phyloP scores from a whole-genome alignment of 805 yeast genomes.

The Ogataea neopini region DNA sequence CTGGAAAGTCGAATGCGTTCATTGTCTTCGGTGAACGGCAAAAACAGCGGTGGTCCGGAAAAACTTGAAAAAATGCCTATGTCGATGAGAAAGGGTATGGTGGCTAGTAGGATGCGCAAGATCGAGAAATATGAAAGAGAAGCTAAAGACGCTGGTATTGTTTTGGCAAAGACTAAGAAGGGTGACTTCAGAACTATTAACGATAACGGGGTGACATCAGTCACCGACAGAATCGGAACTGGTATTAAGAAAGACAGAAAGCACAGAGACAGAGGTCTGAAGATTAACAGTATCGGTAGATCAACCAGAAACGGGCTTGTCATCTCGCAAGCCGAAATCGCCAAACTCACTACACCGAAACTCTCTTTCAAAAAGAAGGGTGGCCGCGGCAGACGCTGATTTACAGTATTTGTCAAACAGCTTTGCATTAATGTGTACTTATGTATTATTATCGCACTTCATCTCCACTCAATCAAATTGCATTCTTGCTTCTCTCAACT shows the following conservation, averaged over 20 bases:
- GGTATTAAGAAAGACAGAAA: slow-evolving; percentile 40
- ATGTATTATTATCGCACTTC: background rate
- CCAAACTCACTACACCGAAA: slow-evolving; percentile 36
- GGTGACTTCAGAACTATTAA: slow-evolving; percentile 62
- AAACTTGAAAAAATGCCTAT: slow-evolving; percentile 83
- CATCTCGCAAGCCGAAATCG: slow-evolving; percentile 68
- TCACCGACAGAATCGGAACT: slow-evolving; percentile 54
- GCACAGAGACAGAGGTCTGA: slow-evolving; percentile 73
- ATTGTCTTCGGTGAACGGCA: slow-evolving; percentile 48
- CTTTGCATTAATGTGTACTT: slow-evolving; percentile 5
- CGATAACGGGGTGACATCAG: slow-evolving; percentile 53
- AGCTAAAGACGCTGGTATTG: slow-evolving; percentile 87
- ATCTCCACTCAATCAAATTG: slow-evolving; percentile 25
- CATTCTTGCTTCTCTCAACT: slow-evolving; percentile 53
- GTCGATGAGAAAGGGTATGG: slow-evolving; percentile 83
- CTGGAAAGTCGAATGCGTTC: slow-evolving; percentile 56
- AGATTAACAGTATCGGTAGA: slow-evolving; percentile 73
- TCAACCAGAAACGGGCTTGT: slow-evolving; percentile 78
- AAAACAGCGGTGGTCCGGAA: slow-evolving; percentile 26
- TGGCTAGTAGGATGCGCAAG: slow-evolving; percentile 53
- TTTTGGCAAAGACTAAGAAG: slow-evolving; percentile 69
- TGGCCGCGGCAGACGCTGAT: slow-evolving; percentile 10
- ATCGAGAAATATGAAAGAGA: slow-evolving; percentile 64
- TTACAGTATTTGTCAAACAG: slow-evolving; percentile 3
- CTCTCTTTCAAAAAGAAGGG: slow-evolving; percentile 22